phyloP scores from a whole-genome alignment of 495 filamentous ascomycete genomes.

The Bacidia gigantensis region DNA sequence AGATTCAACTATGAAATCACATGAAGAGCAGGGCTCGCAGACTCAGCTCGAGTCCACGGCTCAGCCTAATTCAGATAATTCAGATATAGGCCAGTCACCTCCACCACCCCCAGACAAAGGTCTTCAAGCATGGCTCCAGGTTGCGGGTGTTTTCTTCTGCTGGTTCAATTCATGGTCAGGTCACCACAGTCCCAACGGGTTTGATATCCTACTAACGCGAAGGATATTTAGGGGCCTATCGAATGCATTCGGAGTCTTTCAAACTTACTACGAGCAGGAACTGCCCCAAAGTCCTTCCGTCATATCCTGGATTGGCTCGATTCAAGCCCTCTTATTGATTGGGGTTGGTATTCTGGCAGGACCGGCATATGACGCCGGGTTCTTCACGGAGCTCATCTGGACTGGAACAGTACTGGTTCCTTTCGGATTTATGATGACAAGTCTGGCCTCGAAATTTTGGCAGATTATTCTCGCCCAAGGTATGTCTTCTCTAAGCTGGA shows the following conservation, averaged over 20 bases:
- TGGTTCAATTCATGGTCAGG: conserved; percentile 24
- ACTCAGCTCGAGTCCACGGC: no score
- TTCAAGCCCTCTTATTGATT: conserved; percentile 56
- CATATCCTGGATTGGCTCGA: conserved; percentile 50
- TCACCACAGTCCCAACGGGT: not conserved
- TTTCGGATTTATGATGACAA: conserved; percentile 57
- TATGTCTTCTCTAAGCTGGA: no score
- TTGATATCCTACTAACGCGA: not conserved
- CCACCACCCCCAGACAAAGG: conserved; percentile 25
- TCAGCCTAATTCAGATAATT: no score
- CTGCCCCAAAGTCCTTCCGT: not conserved
- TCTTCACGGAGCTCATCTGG: conserved; percentile 40
- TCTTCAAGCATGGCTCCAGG: conserved; percentile 22
- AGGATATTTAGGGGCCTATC: conserved; percentile 2
- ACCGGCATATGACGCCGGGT: conserved; percentile 55
- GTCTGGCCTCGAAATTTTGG: conserved; percentile 41
- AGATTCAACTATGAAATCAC: no score
- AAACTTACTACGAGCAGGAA: conserved; percentile 26
- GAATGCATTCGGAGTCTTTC: conserved; percentile 23
- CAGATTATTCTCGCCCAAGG: conserved; percentile 48
- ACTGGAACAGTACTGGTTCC: conserved; percentile 47
- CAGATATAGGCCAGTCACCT: no score
- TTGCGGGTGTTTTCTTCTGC: conserved; percentile 17
- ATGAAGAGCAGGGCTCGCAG: no score
- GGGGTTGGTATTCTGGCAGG: conserved; percentile 48